These are phyloP conservation scores for Lenzites betulinus DNA, from an alignment of 768 basidiomycete genomes.

Conservation along the genomic window DNA sequence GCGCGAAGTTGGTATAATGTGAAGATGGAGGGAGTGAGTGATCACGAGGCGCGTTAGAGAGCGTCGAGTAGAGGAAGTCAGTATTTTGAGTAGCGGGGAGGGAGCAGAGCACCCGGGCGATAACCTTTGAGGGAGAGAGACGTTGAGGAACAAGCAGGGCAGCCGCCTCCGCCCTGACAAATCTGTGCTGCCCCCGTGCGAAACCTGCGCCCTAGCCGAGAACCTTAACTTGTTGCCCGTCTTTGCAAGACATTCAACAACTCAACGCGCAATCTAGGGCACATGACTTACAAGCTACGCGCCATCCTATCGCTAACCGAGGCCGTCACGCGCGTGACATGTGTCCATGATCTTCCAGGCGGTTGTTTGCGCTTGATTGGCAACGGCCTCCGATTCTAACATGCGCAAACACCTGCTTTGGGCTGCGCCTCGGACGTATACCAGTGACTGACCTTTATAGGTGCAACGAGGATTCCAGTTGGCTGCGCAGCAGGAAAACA, in stretches of 20 bases:
- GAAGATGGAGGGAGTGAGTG: background rate
- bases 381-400: constrained; percentile 9
- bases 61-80: no score
- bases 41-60: no score
- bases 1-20: background rate
- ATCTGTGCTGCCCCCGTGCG: background rate
- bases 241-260: background rate
- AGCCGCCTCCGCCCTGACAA: background rate
- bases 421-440: no score
- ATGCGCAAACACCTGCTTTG: constrained; percentile 4
- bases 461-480: no score
- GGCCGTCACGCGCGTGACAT: background rate
- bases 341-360: background rate
- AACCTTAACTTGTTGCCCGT: background rate
- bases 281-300: background rate
- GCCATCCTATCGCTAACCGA: no score
- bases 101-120: background rate
- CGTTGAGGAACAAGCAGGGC: no score
- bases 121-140: no score
- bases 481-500: no score
- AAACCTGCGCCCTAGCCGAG: background rate
- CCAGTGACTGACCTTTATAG: no score
- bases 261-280: background rate
- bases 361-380: constrained; percentile 14
- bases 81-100: no score